Conservation (phyloP, 202 grass and related monocot genomes). For the Zoysia matrella region DNA sequence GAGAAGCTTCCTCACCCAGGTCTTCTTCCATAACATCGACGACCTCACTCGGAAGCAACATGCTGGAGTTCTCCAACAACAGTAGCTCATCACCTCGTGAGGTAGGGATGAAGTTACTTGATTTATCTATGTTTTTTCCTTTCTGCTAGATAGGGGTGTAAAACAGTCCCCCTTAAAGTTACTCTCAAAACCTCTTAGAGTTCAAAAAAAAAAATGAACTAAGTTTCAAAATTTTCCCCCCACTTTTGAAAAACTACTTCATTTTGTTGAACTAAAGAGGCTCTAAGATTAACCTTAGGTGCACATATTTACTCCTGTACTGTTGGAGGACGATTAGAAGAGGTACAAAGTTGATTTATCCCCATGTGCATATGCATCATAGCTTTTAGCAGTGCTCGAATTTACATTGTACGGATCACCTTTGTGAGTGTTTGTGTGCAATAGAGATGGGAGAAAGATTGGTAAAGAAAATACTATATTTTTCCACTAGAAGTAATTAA, state of each 20-base stretch:
- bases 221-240: too few species aligned
- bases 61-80: slow-evolving; percentile 75
- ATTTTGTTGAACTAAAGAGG: too few species aligned
- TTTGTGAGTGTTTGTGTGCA: neutral
- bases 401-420: neutral
- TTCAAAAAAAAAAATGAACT: too few species aligned
- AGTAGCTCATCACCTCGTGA: slow-evolving; percentile 47
- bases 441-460: slow-evolving; percentile 3
- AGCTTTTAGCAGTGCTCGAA: neutral
- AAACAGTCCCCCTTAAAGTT: too few species aligned
- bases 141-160: neutral
- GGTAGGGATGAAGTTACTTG: slow-evolving; percentile 31
- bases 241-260: too few species aligned
- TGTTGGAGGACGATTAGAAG: neutral
- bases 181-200: too few species aligned
- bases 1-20: slow-evolving; percentile 67
- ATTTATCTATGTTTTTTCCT: neutral
- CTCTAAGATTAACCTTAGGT: too few species aligned
- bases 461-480: neutral
- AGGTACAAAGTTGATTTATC: slow-evolving; percentile 12
- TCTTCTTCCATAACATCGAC: slow-evolving; percentile 73
- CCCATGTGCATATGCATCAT: slow-evolving; percentile 32
- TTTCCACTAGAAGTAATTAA: slow-evolving; percentile 17
- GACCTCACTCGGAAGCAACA: slow-evolving; percentile 62
- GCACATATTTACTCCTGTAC: neutral